phyloP scores from a whole-genome alignment of 73 alveolate genomes.

The Tetrahymena borealis region DNA sequence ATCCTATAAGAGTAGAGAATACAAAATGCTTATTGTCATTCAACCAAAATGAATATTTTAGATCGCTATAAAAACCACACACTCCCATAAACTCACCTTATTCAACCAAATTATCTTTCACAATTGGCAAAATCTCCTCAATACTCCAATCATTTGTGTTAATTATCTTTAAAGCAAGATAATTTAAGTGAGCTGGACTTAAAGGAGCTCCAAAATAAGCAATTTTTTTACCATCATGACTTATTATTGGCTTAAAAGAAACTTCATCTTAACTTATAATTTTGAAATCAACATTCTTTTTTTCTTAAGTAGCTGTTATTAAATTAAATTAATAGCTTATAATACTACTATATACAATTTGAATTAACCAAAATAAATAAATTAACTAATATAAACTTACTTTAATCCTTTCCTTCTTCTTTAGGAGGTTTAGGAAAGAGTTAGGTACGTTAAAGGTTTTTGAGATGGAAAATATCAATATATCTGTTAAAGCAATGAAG shows the following conservation, averaged over 20 bases:
- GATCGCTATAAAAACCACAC: conserved; percentile 36
- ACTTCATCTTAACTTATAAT: conserved; percentile 24
- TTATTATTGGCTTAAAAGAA: conserved; percentile 19
- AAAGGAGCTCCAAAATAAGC: conserved; percentile 18
- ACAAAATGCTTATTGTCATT: conserved; percentile 10
- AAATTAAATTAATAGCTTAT: background rate
- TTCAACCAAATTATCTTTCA: background rate
- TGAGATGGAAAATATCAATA: background rate
- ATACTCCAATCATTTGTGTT: background rate
- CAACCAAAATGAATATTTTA: conserved; percentile 6
- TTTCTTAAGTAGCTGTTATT: background rate
- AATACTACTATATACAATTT: background rate
- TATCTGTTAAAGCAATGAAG: conserved; percentile 38
- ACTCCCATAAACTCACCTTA: conserved; percentile 3
- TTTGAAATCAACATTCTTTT: background rate
- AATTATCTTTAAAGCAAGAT: conserved; percentile 7
- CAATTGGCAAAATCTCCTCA: conserved; percentile 4
- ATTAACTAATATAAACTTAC: background rate
- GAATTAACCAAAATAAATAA: too few species aligned
- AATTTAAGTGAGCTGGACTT: conserved; percentile 15
- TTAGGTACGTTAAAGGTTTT: background rate
- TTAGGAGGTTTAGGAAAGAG: conserved; percentile 5
- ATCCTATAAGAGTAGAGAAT: conserved; percentile 2
- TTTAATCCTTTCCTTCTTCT: background rate
- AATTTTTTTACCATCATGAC: conserved; percentile 23